Percentiles rank a stretch among this genome's conserved stretches.
Evolutionary conservation across 2,329 filamentous ascomycete genomes (phyloP).

Genomic region (Alternaria sp.): DNA sequence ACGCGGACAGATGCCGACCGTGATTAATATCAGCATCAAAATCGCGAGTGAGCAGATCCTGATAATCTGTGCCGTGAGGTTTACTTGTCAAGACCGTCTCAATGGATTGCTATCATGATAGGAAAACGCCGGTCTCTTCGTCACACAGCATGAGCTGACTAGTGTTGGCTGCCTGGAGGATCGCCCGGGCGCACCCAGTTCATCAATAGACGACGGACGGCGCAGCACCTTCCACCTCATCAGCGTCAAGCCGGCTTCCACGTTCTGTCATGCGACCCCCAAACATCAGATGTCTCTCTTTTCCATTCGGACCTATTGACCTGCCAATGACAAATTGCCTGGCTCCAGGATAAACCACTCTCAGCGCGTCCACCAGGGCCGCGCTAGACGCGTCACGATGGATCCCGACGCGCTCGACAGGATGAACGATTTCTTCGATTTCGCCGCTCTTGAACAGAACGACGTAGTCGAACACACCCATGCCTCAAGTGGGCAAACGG

Average conservation of each 20-base stretch:
- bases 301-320: background rate
- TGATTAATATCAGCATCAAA: slow-evolving; percentile 4
- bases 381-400: slow-evolving; percentile 19
- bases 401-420: slow-evolving; percentile 19
- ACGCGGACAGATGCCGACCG: slow-evolving; percentile 11
- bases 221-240: slow-evolving; percentile 21
- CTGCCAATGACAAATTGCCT: slow-evolving; percentile 10
- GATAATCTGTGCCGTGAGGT: background rate
- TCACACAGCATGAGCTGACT: slow-evolving; percentile 1
- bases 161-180: slow-evolving; percentile 27
- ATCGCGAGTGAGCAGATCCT: background rate
- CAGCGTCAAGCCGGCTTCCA: slow-evolving; percentile 17
- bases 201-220: slow-evolving; percentile 21
- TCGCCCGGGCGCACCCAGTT: slow-evolving; percentile 27
- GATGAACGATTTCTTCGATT: slow-evolving; percentile 47
- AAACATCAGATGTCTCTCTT: slow-evolving; percentile 2
- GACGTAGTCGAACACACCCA: slow-evolving; percentile 4
- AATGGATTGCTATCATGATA: background rate
- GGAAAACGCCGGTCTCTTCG: background rate
- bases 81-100: background rate
- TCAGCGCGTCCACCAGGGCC: slow-evolving; percentile 1
- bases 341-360: slow-evolving; percentile 22
- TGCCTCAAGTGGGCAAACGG: background rate
- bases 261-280: slow-evolving; percentile 24
- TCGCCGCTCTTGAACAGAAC: slow-evolving; percentile 37